phyloP scores from a whole-genome alignment of 2,329 filamentous ascomycete genomes.

The Septoria petroselini region DNA sequence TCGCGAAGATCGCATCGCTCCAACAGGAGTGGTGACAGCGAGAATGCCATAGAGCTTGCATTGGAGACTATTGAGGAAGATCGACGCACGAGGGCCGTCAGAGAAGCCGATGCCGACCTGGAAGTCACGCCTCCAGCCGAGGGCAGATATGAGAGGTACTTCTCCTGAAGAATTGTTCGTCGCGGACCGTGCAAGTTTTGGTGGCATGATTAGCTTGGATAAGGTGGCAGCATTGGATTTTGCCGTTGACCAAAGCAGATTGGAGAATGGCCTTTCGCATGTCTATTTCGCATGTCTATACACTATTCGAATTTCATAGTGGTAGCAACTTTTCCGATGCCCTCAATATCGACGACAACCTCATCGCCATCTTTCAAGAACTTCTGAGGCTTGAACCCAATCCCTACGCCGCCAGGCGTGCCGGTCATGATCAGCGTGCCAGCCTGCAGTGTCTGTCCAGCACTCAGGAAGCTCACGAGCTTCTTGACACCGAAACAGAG shows the following conservation, averaged over 20 bases:
- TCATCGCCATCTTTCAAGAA: conserved; percentile 38
- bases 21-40: conserved; percentile 9
- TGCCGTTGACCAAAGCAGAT: too few species aligned
- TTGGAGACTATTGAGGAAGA: conserved; percentile 29
- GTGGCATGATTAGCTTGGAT: not conserved
- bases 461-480: conserved; percentile 36
- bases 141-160: conserved; percentile 34
- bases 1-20: not conserved
- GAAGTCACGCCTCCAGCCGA: conserved; percentile 35
- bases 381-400: conserved; percentile 35
- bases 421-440: conserved; percentile 53
- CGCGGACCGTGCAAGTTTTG: not conserved
- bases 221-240: not conserved
- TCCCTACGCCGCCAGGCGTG: conserved; percentile 43
- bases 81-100: conserved; percentile 24
- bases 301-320: conserved; percentile 36
- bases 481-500: conserved; percentile 47
- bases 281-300: not conserved
- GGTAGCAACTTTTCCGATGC: conserved; percentile 36
- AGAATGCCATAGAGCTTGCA: conserved; percentile 31
- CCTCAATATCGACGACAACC: conserved; percentile 37
- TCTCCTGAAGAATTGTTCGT: conserved; percentile 19
- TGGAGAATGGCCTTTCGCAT: too few species aligned
- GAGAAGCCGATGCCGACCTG: conserved; percentile 27
- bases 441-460: conserved; percentile 45